phyloP scores from a whole-genome alignment of 164 flowering plant genomes.

The Macadamia tetraphylla region DNA sequence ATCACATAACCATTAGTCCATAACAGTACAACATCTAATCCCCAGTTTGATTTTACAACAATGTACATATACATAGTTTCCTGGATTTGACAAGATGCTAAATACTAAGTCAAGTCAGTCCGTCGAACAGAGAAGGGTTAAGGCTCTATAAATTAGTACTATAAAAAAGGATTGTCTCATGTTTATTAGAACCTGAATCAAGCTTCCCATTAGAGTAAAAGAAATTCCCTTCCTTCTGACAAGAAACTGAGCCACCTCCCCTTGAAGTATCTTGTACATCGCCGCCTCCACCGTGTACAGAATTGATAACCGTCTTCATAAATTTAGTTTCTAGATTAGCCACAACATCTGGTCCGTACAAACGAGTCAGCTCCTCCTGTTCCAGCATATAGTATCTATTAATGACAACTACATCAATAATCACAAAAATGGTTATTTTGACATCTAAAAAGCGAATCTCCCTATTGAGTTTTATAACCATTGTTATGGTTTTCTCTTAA shows the following conservation, averaged over 20 bases:
- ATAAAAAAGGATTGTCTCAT: background rate
- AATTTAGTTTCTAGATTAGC: constrained; percentile 33
- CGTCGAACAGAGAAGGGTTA: background rate
- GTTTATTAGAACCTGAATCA: constrained; percentile 12
- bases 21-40: background rate
- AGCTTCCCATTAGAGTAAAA: constrained; percentile 20
- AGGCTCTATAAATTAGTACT: background rate
- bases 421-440: background rate
- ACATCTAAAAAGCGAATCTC: too few species aligned
- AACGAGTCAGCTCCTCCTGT: constrained; percentile 62
- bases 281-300: constrained; percentile 35
- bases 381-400: constrained; percentile 4
- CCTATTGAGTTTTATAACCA: too few species aligned
- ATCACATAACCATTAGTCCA: too few species aligned
- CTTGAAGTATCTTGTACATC: constrained; percentile 9
- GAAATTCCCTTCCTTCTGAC: constrained; percentile 8
- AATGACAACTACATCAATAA: background rate
- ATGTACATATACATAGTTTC: background rate
- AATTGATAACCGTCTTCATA: constrained; percentile 14
- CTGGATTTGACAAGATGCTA: background rate
- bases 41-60: background rate
- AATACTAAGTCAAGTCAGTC: background rate
- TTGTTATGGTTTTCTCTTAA: too few species aligned
- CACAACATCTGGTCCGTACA: constrained; percentile 54
- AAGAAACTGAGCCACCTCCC: constrained; percentile 10